Evolutionary conservation across 2,329 filamentous ascomycete genomes (phyloP).

Genomic region (Colletotrichum sp.): DNA sequence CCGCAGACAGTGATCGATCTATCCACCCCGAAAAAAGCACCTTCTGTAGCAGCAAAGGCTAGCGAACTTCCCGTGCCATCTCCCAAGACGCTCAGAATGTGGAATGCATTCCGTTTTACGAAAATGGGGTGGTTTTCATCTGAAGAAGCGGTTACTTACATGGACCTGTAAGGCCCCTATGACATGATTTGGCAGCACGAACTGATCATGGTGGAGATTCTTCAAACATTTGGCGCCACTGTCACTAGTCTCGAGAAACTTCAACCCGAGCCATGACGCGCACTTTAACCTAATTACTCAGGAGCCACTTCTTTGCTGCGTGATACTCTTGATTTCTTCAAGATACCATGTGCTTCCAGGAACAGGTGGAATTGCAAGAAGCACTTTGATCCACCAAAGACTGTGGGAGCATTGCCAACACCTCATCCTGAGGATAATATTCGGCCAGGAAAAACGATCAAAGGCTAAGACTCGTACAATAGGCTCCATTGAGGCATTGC

Average conservation of each 20-base stretch:
- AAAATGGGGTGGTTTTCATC: slow-evolving; percentile 62
- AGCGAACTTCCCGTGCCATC: not conserved
- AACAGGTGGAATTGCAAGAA: slow-evolving; percentile 48
- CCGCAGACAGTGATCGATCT: not conserved
- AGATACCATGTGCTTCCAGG: slow-evolving; percentile 51
- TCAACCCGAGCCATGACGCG: slow-evolving; percentile 52
- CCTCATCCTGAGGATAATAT: slow-evolving; percentile 56
- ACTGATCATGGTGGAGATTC: slow-evolving; percentile 37
- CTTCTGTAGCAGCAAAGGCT: not conserved
- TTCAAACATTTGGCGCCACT: slow-evolving; percentile 55
- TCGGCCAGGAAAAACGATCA: slow-evolving; percentile 57
- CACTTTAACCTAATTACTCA: slow-evolving; percentile 52
- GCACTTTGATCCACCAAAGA: slow-evolving; percentile 57
- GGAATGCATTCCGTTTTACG: slow-evolving; percentile 46
- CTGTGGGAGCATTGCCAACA: slow-evolving; percentile 61
- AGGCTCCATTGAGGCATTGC: slow-evolving; percentile 57
- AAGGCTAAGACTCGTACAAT: slow-evolving; percentile 53
- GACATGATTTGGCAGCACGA: not conserved
- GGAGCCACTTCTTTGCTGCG: slow-evolving; percentile 57
- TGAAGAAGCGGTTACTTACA: slow-evolving; percentile 56
- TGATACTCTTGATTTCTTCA: slow-evolving; percentile 60
- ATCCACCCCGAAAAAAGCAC: not conserved
- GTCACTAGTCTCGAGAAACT: slow-evolving; percentile 54
- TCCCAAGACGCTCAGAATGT: not conserved
- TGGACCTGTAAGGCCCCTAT: slow-evolving; percentile 49